Conservation (phyloP, 192 early-diverging fungal species). For the Backusella tuberculispora region DNA sequence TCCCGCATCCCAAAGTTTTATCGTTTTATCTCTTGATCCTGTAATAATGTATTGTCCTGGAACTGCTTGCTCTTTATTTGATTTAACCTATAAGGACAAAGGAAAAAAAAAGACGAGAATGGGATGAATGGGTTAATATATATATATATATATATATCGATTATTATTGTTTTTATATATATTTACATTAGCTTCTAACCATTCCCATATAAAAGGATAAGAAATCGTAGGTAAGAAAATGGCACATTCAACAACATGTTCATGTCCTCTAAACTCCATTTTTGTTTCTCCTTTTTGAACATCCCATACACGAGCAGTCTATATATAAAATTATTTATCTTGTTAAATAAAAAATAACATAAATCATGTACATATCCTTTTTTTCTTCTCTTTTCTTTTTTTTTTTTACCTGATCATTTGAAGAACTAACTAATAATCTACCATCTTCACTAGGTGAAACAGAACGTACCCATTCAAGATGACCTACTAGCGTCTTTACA, state of each 20-base stretch:
- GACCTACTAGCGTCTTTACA: conserved; percentile 79
- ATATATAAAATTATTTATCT: not conserved
- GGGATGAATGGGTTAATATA: too few relatives aligned
- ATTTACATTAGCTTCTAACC: conserved; percentile 66
- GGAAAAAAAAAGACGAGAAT: too few relatives aligned
- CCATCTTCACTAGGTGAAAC: conserved; percentile 73
- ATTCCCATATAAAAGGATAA: conserved; percentile 67
- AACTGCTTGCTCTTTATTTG: conserved; percentile 48
- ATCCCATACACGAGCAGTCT: conserved; percentile 88
- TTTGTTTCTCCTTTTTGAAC: conserved; percentile 70
- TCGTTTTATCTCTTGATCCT: conserved; percentile 89
- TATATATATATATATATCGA: not conserved
- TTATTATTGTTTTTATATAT: not conserved
- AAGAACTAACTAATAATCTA: conserved; percentile 73
- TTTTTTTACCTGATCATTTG: conserved; percentile 79
- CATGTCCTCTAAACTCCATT: conserved; percentile 85
- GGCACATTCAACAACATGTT: conserved; percentile 94
- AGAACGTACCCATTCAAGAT: conserved; percentile 88
- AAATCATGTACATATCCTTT: not conserved
- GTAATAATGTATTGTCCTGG: conserved; percentile 78
- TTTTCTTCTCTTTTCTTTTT: not conserved
- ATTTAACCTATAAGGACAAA: conserved; percentile 46
- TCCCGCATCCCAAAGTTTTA: conserved; percentile 82
- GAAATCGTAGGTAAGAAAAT: conserved; percentile 78
- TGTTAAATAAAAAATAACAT: not conserved